These are phyloP conservation scores for Ogataea ganodermae DNA, from an alignment of 805 yeast species.

Conservation along the genomic window DNA sequence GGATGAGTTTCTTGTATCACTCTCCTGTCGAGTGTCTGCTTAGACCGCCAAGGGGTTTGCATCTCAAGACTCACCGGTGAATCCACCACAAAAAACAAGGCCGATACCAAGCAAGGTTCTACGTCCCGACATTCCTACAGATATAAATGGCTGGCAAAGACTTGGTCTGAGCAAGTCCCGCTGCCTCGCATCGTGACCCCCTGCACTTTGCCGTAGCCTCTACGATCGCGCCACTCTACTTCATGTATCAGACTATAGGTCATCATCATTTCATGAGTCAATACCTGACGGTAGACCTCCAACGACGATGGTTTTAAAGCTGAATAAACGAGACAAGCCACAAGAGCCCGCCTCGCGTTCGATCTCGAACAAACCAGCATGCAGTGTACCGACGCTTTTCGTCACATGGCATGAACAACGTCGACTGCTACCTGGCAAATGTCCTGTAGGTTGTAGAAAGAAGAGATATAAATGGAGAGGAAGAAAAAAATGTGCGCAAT, in stretches of 20 bases:
- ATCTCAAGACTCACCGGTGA: too few relatives aligned
- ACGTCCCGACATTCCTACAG: too few relatives aligned
- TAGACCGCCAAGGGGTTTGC: too few relatives aligned
- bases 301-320: slow-evolving; percentile 98
- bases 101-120: too few relatives aligned
- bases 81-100: too few relatives aligned
- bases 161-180: too few relatives aligned
- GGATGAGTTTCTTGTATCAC: too few relatives aligned
- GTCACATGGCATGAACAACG: slow-evolving; percentile 5
- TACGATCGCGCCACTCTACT: background rate
- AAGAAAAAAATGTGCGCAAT: background rate
- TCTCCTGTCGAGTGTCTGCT: too few relatives aligned
- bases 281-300: slow-evolving; percentile 75
- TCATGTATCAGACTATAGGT: slow-evolving; percentile 82
- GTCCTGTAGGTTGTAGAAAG: slow-evolving; percentile 9
- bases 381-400: slow-evolving; percentile 18
- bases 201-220: background rate
- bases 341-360: slow-evolving; percentile 3
- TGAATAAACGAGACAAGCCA: slow-evolving; percentile 36
- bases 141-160: too few relatives aligned
- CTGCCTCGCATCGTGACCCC: background rate
- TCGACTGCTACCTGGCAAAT: slow-evolving; percentile 19
- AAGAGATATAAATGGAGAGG: background rate
- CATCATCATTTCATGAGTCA: slow-evolving; percentile 96
- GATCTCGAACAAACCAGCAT: slow-evolving; percentile 27